Evolutionary conservation across 2,329 filamentous ascomycete species (phyloP).

Genomic region (Sporothrix luriei): DNA sequence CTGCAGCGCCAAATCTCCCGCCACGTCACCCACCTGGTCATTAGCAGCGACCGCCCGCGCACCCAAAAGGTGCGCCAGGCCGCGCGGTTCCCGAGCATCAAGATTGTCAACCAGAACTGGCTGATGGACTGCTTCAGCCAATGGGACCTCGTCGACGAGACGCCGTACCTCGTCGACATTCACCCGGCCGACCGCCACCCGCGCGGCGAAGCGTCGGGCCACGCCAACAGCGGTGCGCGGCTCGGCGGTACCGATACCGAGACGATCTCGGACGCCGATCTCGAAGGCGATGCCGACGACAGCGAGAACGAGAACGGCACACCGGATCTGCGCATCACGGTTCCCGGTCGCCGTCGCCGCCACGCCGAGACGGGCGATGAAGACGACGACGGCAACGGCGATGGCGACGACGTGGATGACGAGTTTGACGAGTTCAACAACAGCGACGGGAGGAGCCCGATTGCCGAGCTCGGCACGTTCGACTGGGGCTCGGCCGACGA

Average conservation of each 20-base stretch:
- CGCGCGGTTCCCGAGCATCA: slow-evolving; percentile 74
- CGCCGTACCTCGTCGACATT: slow-evolving; percentile 74
- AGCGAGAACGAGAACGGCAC: slow-evolving; percentile 38
- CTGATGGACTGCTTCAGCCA: slow-evolving; percentile 79
- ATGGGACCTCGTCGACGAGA: slow-evolving; percentile 80
- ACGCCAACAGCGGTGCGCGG: slow-evolving; percentile 39
- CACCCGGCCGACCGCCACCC: slow-evolving; percentile 65
- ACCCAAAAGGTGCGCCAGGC: slow-evolving; percentile 92
- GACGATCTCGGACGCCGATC: slow-evolving; percentile 40
- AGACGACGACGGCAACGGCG: slow-evolving; percentile 44
- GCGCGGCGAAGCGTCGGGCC: slow-evolving; percentile 36
- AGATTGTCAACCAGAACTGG: slow-evolving; percentile 92
- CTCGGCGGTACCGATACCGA: slow-evolving; percentile 40
- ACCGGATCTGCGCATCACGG: slow-evolving; percentile 39
- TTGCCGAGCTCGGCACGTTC: slow-evolving; percentile 60
- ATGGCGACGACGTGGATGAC: slow-evolving; percentile 50
- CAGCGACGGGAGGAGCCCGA: slow-evolving; percentile 52
- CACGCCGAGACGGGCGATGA: slow-evolving; percentile 47
- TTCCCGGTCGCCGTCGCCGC: slow-evolving; percentile 43
- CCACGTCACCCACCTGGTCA: slow-evolving; percentile 73
- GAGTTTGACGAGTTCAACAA: slow-evolving; percentile 54
- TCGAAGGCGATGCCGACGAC: slow-evolving; percentile 37
- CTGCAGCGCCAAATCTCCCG: slow-evolving; percentile 60
- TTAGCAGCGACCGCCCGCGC: slow-evolving; percentile 69
- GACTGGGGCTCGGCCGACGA: slow-evolving; percentile 68